A percentile compares a stretch with the other conserved stretches of the same genome.
These are phyloP conservation scores for Fimicolochytrium jonesii DNA, from an alignment of 192 early-diverging fungal genomes.

Conservation along the genomic window DNA sequence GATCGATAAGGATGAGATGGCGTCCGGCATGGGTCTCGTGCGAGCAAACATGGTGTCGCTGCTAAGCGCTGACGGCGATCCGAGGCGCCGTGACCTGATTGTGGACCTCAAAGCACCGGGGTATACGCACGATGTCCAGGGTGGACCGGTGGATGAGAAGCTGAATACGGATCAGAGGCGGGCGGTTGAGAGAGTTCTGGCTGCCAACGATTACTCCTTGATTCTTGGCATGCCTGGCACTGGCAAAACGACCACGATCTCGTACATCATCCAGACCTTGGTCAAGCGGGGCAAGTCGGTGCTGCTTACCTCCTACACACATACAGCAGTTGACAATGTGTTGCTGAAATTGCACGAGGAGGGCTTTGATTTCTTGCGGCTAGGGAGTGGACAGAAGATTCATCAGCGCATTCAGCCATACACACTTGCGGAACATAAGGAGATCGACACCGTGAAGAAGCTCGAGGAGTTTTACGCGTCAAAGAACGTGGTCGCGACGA, in stretches of 20 bases:
- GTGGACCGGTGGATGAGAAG: slow-evolving; percentile 9
- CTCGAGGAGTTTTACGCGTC: slow-evolving; percentile 58
- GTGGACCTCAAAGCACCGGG: slow-evolving; percentile 72
- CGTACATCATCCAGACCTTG: slow-evolving; percentile 67
- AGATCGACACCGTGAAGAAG: slow-evolving; percentile 54
- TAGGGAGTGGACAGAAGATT: slow-evolving; percentile 56
- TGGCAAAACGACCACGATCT: slow-evolving; percentile 90
- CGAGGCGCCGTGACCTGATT: slow-evolving; percentile 62
- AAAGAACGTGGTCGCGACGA: slow-evolving; percentile 75
- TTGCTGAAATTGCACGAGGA: slow-evolving; percentile 76
- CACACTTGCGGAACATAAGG: slow-evolving; percentile 23
- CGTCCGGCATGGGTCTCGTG: slow-evolving; percentile 60
- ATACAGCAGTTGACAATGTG: slow-evolving; percentile 90
- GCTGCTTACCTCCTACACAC: slow-evolving; percentile 84
- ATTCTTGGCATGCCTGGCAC: slow-evolving; percentile 97
- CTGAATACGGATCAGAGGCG: slow-evolving; percentile 71
- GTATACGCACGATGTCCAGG: slow-evolving; percentile 38
- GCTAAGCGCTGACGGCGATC: slow-evolving; percentile 50
- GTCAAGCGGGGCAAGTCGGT: slow-evolving; percentile 68
- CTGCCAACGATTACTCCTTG: slow-evolving; percentile 80
- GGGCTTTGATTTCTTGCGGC: slow-evolving; percentile 63
- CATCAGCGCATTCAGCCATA: slow-evolving; percentile 44
- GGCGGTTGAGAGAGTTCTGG: slow-evolving; percentile 68
- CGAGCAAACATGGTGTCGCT: slow-evolving; percentile 75
- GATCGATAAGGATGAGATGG: slow-evolving; percentile 84